A percentile compares a stretch with the other conserved stretches of the same genome.
phyloP scores from a whole-genome alignment of 2,329 filamentous ascomycete species.

The Cladophialophora exuberans region DNA sequence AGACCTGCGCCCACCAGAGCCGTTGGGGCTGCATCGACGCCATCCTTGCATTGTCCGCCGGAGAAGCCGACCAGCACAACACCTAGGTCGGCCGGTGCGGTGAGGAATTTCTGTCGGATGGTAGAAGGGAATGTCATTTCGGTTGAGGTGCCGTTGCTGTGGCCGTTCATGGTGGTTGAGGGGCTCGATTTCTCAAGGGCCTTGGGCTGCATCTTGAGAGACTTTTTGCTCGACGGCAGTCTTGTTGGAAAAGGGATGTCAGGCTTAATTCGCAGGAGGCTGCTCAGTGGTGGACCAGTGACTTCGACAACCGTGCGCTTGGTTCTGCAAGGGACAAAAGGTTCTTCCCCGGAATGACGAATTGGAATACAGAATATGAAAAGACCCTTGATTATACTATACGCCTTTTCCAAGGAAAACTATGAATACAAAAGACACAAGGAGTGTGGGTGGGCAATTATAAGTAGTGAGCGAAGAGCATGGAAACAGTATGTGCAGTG shows the following conservation, averaged over 20 bases:
- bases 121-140: slow-evolving; percentile 61
- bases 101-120: slow-evolving; percentile 74
- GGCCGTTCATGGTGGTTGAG: slow-evolving; percentile 20
- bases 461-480: background rate
- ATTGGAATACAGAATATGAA: too few relatives aligned
- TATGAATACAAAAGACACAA: background rate
- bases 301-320: too few relatives aligned
- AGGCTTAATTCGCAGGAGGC: too few relatives aligned
- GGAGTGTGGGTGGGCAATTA: background rate
- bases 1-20: slow-evolving; percentile 89
- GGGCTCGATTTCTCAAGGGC: slow-evolving; percentile 23
- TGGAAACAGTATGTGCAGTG: background rate
- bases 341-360: too few relatives aligned
- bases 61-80: slow-evolving; percentile 96
- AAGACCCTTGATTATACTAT: too few relatives aligned
- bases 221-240: too few relatives aligned
- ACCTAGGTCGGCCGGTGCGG: slow-evolving; percentile 77
- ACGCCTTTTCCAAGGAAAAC: too few relatives aligned
- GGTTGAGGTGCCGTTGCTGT: slow-evolving; percentile 14
- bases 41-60: slow-evolving; percentile 90
- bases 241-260: too few relatives aligned
- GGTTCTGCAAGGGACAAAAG: too few relatives aligned
- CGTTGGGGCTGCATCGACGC: slow-evolving; percentile 86
- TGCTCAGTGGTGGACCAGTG: too few relatives aligned
- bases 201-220: slow-evolving; percentile 18